Evolutionary conservation across 371 early-diverging fungal species (phyloP).

Genomic region (Zancudomyces culisetae): DNA sequence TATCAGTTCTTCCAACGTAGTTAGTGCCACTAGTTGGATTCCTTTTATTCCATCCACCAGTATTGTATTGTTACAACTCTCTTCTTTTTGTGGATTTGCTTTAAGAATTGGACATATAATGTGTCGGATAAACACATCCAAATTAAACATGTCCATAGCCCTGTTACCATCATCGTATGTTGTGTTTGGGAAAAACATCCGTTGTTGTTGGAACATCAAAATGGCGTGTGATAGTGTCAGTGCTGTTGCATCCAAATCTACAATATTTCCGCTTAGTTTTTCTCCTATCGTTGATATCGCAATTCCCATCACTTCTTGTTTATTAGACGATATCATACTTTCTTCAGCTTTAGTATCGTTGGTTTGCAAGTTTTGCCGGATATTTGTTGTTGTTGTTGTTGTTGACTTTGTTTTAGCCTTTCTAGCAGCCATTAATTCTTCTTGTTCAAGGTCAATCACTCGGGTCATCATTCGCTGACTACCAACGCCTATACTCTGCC

Average conservation of each 20-base stretch:
- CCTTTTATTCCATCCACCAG: neutral
- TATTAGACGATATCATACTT: too few relatives aligned
- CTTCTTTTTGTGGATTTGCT: neutral
- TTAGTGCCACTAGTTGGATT: constrained; percentile 5
- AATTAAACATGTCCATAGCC: constrained; percentile 2
- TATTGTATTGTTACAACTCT: too few relatives aligned
- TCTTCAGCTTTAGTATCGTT: too few relatives aligned
- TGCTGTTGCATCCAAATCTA: constrained; percentile 15
- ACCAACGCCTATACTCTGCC: neutral
- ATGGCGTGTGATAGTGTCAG: constrained; percentile 9
- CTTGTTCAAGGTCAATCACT: too few relatives aligned
- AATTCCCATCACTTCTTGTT: too few relatives aligned
- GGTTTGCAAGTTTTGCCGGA: too few relatives aligned
- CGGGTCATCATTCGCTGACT: neutral
- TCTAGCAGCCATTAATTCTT: too few relatives aligned
- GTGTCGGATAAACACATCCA: neutral
- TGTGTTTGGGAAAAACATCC: constrained; percentile 9
- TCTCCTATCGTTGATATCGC: too few relatives aligned
- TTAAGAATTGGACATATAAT: constrained; percentile 12
- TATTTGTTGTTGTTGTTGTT: too few relatives aligned
- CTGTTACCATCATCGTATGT: neutral
- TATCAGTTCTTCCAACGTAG: constrained; percentile 12
- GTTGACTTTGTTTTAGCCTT: too few relatives aligned
- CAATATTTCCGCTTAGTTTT: too few relatives aligned
- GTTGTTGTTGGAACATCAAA: constrained; percentile 15